Conservation (phyloP, 2,329 filamentous ascomycete species). For the Trichoderma citrinoviride region DNA sequence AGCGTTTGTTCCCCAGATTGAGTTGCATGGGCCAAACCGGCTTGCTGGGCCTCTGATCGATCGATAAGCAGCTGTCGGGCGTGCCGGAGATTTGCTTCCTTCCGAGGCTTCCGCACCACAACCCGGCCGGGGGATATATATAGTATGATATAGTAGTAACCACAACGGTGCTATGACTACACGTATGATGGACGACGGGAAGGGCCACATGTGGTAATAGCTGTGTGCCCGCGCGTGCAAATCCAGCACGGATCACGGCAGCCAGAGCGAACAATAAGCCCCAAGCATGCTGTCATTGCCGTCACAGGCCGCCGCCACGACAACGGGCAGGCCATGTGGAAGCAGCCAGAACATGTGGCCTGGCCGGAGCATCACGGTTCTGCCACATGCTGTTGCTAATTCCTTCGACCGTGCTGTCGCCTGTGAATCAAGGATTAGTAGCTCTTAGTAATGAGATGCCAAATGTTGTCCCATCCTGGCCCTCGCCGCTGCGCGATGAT, state of each 20-base stretch:
- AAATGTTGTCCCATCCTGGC: not conserved
- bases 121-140: constrained; percentile 1
- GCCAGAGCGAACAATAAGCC: not conserved
- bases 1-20: constrained; percentile 2
- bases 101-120: constrained; percentile 14
- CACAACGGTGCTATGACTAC: not conserved
- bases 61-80: constrained; percentile 8
- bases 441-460: not conserved
- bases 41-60: constrained; percentile 17
- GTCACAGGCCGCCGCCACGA: constrained; percentile 12
- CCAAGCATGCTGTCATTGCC: constrained; percentile 1
- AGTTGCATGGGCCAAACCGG: constrained; percentile 6
- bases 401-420: not conserved
- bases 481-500: not conserved
- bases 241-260: not conserved
- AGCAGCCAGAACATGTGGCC: not conserved
- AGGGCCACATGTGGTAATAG: too few relatives aligned
- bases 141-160: not conserved
- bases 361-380: not conserved
- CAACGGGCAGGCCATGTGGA: not conserved
- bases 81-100: constrained; percentile 16
- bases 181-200: not conserved
- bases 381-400: not conserved
- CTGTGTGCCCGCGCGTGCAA: too few relatives aligned
- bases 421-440: not conserved